Evolutionary conservation across 192 early-diverging fungal genomes (phyloP), one percentile per base, ranked within the genome.

Genomic region (Entomortierella beljakovae): DNA sequence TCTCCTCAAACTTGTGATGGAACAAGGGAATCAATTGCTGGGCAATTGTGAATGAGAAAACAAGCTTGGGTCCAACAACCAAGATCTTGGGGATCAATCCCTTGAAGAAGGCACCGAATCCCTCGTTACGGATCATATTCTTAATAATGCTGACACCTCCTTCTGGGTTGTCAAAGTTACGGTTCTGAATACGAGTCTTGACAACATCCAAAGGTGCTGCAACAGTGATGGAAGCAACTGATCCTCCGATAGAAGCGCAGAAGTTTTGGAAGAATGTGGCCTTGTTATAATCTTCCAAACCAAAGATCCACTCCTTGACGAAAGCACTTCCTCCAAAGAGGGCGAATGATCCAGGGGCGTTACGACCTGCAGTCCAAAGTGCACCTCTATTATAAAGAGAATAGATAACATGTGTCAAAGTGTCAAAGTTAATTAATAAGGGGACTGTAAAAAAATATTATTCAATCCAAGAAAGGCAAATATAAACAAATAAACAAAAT

Each of bases 181-280:
- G 89, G 57, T 94, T 92, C 84, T 99, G 98, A 81, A 99, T 99
- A 51, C 98, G 93, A 22, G 98, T 99, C 90, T 99, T 99, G 87
- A 99, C 94, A 18, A 99, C 97, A 81, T 99, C 98, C 68, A 99
- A 87, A 55, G 98, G 98, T 26, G 96, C 95, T 37, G 98, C 94
- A 37, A 98, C 92, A 9, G 94, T 93, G 72, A 99, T 92, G 49
- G 93, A 95, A 22, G 98, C 96, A 46, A 97, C 87, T 22, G 98
- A 95, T 48, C 98, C 98, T 64, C 94, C 95, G 73, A 99, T 98
- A 29, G 96, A 98, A 10, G 96, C 89, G 68, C 90, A 91, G 85
- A 97, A 98, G 92, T 97, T 98, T 74, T 99, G 98, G 81, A 96
- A 89, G 82, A 98, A 98, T n/a, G 98, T 95, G n/a, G 98, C 96